A percentile compares a stretch with the other conserved stretches of the same genome.
Evolutionary conservation across 768 basidiomycete species (phyloP).

Genomic region (Tylopilus vinaceipallidus): DNA sequence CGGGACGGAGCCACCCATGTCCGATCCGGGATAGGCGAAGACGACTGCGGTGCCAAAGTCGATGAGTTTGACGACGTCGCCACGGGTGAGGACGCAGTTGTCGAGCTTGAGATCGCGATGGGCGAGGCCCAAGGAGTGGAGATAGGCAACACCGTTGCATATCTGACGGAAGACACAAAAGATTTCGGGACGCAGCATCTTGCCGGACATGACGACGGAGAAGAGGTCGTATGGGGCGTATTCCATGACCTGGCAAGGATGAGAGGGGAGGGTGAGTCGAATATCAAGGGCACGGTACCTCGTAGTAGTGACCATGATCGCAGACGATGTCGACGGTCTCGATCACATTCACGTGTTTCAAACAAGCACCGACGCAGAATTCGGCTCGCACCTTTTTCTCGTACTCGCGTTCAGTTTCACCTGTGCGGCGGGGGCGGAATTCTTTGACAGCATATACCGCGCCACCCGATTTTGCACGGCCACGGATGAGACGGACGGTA

Average conservation of each 20-base stretch:
- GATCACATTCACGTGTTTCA: conserved; percentile 96
- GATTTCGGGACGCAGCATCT: conserved; percentile 97
- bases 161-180: conserved; percentile 99
- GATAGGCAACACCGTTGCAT: conserved; percentile 95
- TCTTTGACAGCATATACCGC: conserved; percentile 95
- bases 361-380: conserved; percentile 93
- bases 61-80: conserved; percentile 96
- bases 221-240: conserved; percentile 98
- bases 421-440: conserved; percentile 84
- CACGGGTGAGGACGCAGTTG: conserved; percentile 97
- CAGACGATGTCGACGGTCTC: conserved; percentile 97
- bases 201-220: conserved; percentile 98
- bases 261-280: conserved; percentile 8
- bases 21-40: conserved; percentile 95
- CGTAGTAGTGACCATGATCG: conserved; percentile 97
- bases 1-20: conserved; percentile 40
- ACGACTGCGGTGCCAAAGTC: conserved; percentile 99
- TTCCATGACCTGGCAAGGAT: conserved; percentile 84
- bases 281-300: no score
- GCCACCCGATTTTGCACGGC: conserved; percentile 75
- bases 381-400: conserved; percentile 99
- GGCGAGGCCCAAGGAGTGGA: conserved; percentile 95
- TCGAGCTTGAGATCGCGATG: conserved; percentile 99
- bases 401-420: conserved; percentile 95
- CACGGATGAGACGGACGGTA: conserved; percentile 94